Evolutionary conservation across 345 rosid species (phyloP), one percentile per base, ranked within the genome.

Genomic region (Populus ilicifolia): DNA sequence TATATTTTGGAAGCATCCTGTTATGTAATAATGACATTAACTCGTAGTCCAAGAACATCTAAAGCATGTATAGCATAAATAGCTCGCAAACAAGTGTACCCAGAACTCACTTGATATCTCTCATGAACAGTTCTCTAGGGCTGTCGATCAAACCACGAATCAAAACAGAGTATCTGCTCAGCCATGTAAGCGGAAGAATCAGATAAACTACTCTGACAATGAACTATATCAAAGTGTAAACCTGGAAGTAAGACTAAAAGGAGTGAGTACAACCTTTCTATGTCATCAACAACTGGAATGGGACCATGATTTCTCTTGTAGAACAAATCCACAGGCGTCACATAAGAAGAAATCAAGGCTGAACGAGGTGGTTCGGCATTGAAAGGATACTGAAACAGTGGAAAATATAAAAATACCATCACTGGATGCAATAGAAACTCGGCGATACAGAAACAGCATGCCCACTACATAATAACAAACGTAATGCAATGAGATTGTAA

Each of bases 281-380:
- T 78, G 79, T 93, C 91, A 78, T 90, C 93, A 67, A 92, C 91
- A 1, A 91, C 65, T 3, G 99, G 99, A n/a, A 95, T 90, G 1
- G 97, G 98, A 14, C 98, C 99, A 81, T 93, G 99, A 79, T 91
- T 95, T 76, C 99, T 85, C 90, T 93, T 95, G 87, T 92, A 95
- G 87, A 95, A 95, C 72, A 95, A 81, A 78, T 90, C 90, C 52
- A 95, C 91, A 1, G 98, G 97, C 10, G 99, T 93, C 74, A 92
- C 86, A 75, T 92, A 93, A 74, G 96, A 90, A n/a, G 77, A 67
- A 83, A 82, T 77, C 81, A 96, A 83, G 46, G 88, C 94, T 1
- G 90, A 81, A 20, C 99, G 97, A 0, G 84, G 96, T 27, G 99
- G 98, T 84, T 95, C 99, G 1, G 98, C 98, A 80, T 95, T 95